phyloP scores from a whole-genome alignment of 805 yeast genomes.

The Saturnispora sekii region DNA sequence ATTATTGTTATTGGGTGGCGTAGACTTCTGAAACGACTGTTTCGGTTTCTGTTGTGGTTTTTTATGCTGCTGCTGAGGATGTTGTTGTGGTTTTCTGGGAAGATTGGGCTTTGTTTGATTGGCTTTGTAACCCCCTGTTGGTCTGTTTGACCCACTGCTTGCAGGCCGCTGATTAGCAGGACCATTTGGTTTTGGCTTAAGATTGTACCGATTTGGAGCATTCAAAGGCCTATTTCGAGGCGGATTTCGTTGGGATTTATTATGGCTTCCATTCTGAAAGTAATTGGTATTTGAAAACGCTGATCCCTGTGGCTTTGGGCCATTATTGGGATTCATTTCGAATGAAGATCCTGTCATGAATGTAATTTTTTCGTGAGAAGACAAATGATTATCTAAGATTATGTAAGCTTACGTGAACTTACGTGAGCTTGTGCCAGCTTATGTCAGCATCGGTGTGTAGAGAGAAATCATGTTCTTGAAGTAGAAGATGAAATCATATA shows the following conservation, averaged over 20 bases:
- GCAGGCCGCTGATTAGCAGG: background rate
- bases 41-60: background rate
- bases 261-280: background rate
- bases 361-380: background rate
- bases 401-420: no score
- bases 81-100: background rate
- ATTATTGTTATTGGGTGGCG: no score
- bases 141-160: background rate
- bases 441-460: conserved; percentile 1
- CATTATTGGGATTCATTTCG: background rate
- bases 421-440: background rate
- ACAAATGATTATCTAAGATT: no score
- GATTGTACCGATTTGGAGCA: background rate
- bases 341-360: background rate
- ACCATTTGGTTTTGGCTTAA: background rate
- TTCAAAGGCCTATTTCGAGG: background rate
- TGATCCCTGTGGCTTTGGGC: background rate
- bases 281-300: background rate
- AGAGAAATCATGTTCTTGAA: background rate
- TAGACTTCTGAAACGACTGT: background rate
- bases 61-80: background rate
- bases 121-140: background rate
- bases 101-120: background rate
- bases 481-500: conserved; percentile 26
- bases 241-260: background rate